Conservation (phyloP, 805 yeast genomes). For the Lipomyces starkeyi region DNA sequence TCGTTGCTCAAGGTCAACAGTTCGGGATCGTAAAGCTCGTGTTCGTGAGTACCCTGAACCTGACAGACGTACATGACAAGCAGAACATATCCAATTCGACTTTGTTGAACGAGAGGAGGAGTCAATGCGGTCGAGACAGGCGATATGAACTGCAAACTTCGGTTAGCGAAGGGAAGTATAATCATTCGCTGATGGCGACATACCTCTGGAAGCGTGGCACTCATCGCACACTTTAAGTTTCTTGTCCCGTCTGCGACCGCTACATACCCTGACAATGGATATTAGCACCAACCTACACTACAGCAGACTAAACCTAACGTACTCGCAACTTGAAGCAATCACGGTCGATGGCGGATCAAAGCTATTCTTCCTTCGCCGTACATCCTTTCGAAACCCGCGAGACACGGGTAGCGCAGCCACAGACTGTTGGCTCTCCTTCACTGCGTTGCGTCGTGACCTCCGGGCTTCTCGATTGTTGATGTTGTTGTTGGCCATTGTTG, state of each 20-base stretch:
- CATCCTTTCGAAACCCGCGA: not conserved
- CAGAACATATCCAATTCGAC: conserved; percentile 16
- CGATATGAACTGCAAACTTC: not conserved
- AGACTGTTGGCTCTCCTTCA: not conserved
- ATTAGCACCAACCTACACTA: not conserved
- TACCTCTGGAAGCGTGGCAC: conserved; percentile 14
- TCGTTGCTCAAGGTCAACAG: not conserved
- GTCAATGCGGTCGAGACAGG: conserved; percentile 4
- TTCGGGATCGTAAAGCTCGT: not conserved
- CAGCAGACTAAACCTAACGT: not conserved
- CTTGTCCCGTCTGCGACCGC: conserved; percentile 6
- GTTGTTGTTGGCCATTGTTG: not conserved
- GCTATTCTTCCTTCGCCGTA: not conserved
- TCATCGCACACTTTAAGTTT: not conserved
- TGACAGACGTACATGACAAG: not conserved
- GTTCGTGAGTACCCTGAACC: conserved; percentile 5
- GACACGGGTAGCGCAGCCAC: not conserved
- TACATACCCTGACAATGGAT: conserved; percentile 4
- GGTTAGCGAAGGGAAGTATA: not conserved
- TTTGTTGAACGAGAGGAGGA: not conserved
- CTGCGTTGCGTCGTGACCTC: not conserved
- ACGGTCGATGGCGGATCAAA: not conserved
- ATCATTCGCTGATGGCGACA: not conserved
- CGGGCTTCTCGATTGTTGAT: not conserved
- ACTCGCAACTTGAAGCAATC: conserved; percentile 11